phyloP scores from a whole-genome alignment of 306 rosid genomes.

The Sphenostylis stenocarpa region DNA sequence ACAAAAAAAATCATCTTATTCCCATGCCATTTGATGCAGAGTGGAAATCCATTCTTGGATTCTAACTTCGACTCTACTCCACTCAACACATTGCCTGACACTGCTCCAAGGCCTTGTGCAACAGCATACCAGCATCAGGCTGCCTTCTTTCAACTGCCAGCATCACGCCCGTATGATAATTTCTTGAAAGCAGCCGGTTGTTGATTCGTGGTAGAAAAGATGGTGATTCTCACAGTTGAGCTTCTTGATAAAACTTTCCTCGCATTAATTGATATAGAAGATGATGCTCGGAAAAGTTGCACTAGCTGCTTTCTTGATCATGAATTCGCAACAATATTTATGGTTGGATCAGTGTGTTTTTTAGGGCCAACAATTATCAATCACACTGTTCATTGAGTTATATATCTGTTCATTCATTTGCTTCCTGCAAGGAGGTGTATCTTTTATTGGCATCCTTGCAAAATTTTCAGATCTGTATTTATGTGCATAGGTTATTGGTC shows the following conservation, averaged over 20 bases:
- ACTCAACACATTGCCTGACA: slow-evolving; percentile 39
- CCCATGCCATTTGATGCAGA: slow-evolving; percentile 45
- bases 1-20: slow-evolving; percentile 6
- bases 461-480: slow-evolving; percentile 21
- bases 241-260: slow-evolving; percentile 9
- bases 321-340: slow-evolving; percentile 16
- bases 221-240: slow-evolving; percentile 14
- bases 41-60: slow-evolving; percentile 66
- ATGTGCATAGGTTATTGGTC: slow-evolving; percentile 29
- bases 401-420: slow-evolving; percentile 24
- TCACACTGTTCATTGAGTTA: slow-evolving; percentile 15
- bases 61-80: slow-evolving; percentile 36
- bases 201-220: slow-evolving; percentile 36
- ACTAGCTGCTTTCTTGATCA: slow-evolving; percentile 20
- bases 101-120: slow-evolving; percentile 54
- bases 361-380: neutral
- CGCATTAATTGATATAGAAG: slow-evolving; percentile 1
- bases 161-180: slow-evolving; percentile 75
- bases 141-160: slow-evolving; percentile 65
- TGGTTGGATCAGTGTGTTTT: slow-evolving; percentile 21
- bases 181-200: slow-evolving; percentile 86
- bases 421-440: slow-evolving; percentile 28
- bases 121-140: slow-evolving; percentile 60
- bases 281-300: slow-evolving; percentile 31
- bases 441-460: slow-evolving; percentile 41